Evolutionary conservation across 352 stramenopile genomes (phyloP), one percentile per base, ranked within the genome.

Genomic region (Phytophthora sp.): DNA sequence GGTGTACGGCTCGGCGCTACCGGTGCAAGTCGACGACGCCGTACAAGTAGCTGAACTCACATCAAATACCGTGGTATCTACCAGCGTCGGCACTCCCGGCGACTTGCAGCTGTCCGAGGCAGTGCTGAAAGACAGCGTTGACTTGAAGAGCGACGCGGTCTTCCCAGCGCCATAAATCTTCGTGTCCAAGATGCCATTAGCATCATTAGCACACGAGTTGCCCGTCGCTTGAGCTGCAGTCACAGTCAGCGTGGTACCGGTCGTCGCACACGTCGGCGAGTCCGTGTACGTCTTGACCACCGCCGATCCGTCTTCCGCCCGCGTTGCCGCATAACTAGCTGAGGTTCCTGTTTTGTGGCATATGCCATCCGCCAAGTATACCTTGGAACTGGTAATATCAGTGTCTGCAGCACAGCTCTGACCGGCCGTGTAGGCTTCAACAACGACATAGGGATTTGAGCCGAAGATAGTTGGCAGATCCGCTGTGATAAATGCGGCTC

Each of bases 401-500:
- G 46, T 30, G 16, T 1, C 15, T 2, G 23, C 7, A 21, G 29
- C n/a, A 24, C 61, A 69, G 12, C 5, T 46, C 11, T 33, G 38
- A 4, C 51, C 44, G 12, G 41, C 0, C 20, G 12, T 36, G 33
- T 67, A 67, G 7, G 6, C 1, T 35, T 67, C 59, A 18, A 67
- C 39, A 30, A 60, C 39, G 11, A 67, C 42, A n/a, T 61, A 60
- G 4, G 59, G 41, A 7, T 11, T 67, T 23, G 30, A 33, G 1
- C 50, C 49, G 7, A 45, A 50, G 11, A 55, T 3, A 6, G 11
- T 16, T 15, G 39, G 16, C 24, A 57, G 18, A 18, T 57, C 50
- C 4, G 42, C 29, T 15, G 41, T 31, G 29, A 36, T 36, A 16
- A 33, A 52, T 24, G 24, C 16, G 8, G 5, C 29, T 7, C n/a